These are phyloP conservation scores for Aspergillus puulaauensis DNA, from an alignment of 2,329 filamentous ascomycete species.

Conservation along the genomic window DNA sequence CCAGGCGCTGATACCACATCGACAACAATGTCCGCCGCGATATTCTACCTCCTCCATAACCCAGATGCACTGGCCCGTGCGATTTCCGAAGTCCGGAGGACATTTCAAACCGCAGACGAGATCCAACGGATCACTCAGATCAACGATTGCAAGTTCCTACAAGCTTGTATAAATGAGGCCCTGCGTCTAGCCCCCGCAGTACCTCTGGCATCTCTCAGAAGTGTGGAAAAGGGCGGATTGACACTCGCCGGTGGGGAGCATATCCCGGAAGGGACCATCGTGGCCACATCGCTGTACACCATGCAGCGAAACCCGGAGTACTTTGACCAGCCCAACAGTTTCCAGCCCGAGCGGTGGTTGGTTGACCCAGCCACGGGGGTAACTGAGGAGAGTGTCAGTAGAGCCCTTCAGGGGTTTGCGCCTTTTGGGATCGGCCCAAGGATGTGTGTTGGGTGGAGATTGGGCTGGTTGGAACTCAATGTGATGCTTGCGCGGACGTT, in stretches of 20 bases:
- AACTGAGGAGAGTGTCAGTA: too few species aligned
- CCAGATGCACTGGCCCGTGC: neutral
- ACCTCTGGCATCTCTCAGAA: constrained; percentile 34
- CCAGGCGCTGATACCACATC: constrained; percentile 5
- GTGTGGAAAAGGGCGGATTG: constrained; percentile 24
- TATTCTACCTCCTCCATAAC: constrained; percentile 1
- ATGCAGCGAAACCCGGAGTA: constrained; percentile 16
- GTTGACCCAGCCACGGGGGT: too few species aligned
- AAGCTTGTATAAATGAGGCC: constrained; percentile 9
- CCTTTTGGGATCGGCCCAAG: neutral
- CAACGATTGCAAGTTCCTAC: neutral
- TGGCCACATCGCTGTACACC: constrained; percentile 40
- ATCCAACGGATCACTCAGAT: constrained; percentile 25
- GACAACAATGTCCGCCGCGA: neutral
- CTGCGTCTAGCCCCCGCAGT: constrained; percentile 20
- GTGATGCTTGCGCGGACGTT: neutral
- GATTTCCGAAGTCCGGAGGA: constrained; percentile 33
- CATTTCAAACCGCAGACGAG: constrained; percentile 33
- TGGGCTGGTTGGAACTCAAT: neutral
- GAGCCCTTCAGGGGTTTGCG: neutral
- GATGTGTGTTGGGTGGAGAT: neutral
- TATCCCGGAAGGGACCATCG: constrained; percentile 32
- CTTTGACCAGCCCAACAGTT: constrained; percentile 19
- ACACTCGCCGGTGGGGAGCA: constrained; percentile 17
- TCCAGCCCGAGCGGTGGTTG: constrained; percentile 43